Evolutionary conservation across 345 rosid species (phyloP), one percentile per base, ranked within the genome.

Genomic region (Cardamine chenopodiifolia): DNA sequence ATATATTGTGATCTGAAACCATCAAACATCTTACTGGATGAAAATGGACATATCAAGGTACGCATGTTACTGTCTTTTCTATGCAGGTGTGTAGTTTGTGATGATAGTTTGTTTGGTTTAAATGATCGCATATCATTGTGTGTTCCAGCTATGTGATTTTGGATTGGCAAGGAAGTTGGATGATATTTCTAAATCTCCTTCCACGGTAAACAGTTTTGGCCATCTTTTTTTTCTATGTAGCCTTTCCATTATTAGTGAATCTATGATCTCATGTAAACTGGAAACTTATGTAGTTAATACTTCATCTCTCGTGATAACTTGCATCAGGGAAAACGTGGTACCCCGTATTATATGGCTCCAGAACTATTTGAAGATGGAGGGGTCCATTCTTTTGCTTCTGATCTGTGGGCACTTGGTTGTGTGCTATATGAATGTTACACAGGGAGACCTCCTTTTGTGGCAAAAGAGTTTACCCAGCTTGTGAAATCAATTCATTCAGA

Each of bases 311-410:
- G 72, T 31, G 81, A 42, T 18, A 23, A 88, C 88, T 74, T 89
- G 79, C 86, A 84, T 17, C 97, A 87, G 85, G 94, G 96, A 68
- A 95, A 92, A 87, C 93, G 99, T 18, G 99, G 99, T 59, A 90
- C 99, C 15, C 99, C 99, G 4, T 85, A 86, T 77, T 95, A 95
- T 73, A 95, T 95, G 99, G 99, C 99, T 80, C 99, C 99, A 66
- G 98, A 95, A 76, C 87, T 95, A 20, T 95, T 88, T 81, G 99
- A 95, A 82, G 98, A 95, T 23, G 98, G 97, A 70, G 97, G 98
- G 29, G 87, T 90, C 59, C 99, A 89, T 85, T 95, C 99, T 23
- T 95, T 84, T 85, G 98, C 99, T 66, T 95, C 98, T 75, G 99
- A 95, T 81, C 80, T 95, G 22, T 95, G 99, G 98, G 98, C 98